Conservation (phyloP, 2,329 filamentous ascomycete genomes). For the Cladobotryum mycophilum region DNA sequence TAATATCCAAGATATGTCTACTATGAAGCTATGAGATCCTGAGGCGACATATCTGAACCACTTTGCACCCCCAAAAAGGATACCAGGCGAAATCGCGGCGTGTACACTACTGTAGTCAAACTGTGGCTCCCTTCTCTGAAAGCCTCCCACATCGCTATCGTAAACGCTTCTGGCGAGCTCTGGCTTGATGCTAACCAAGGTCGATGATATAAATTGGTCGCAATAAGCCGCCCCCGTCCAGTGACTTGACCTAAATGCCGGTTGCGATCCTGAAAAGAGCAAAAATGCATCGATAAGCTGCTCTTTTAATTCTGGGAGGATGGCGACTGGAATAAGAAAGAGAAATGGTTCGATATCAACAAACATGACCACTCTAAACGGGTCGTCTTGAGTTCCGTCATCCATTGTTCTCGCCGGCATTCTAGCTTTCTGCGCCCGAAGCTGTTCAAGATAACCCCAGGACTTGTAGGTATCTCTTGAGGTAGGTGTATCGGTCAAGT, state of each 20-base stretch:
- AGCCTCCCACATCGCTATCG: slow-evolving; percentile 17
- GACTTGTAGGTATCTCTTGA: slow-evolving; percentile 43
- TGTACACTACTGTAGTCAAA: slow-evolving; percentile 26
- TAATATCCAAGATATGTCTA: slow-evolving; percentile 43
- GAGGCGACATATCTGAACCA: slow-evolving; percentile 40
- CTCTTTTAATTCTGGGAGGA: slow-evolving; percentile 29
- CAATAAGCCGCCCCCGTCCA: slow-evolving; percentile 25
- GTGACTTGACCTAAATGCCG: slow-evolving; percentile 26
- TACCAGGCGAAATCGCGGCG: slow-evolving; percentile 38
- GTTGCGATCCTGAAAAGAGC: slow-evolving; percentile 60
- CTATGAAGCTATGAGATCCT: slow-evolving; percentile 18
- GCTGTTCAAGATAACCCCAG: slow-evolving; percentile 51
- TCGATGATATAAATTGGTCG: slow-evolving; percentile 24
- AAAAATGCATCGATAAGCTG: slow-evolving; percentile 65
- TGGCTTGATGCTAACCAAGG: slow-evolving; percentile 2
- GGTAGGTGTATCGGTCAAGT: slow-evolving; percentile 1
- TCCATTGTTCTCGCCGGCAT: slow-evolving; percentile 70
- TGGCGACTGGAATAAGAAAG: slow-evolving; percentile 38
- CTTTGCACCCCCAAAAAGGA: slow-evolving; percentile 42
- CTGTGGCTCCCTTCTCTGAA: slow-evolving; percentile 18
- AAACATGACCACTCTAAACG: slow-evolving; percentile 74
- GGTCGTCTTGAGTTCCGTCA: slow-evolving; percentile 69
- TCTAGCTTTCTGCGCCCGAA: slow-evolving; percentile 39
- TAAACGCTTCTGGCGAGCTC: slow-evolving; percentile 1
- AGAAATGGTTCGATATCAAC: slow-evolving; percentile 66